phyloP scores from a whole-genome alignment of 176 grass and related monocot genomes.

The Microstegium vimineum region DNA sequence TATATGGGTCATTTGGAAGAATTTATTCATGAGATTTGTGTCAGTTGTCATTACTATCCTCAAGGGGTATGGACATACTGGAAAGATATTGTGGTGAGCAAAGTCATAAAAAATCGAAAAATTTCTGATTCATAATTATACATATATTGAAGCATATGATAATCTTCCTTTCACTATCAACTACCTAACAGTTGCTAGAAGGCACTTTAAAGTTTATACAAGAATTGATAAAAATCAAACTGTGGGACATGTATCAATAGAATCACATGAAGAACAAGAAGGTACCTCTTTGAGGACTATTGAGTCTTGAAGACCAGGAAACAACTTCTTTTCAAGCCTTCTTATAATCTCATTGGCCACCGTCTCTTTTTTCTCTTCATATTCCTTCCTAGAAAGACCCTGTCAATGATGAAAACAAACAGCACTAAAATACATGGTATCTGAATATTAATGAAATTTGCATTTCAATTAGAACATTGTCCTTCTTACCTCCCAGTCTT shows the following conservation, averaged over 20 bases:
- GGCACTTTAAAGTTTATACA: constrained; percentile 21
- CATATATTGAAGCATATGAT: background rate
- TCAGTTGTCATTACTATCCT: background rate
- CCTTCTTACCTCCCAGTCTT: constrained; percentile 82
- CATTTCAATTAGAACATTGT: background rate
- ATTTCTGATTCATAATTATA: background rate
- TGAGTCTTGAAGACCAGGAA: constrained; percentile 82
- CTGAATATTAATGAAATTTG: background rate
- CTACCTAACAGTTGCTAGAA: background rate
- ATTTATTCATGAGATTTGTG: background rate
- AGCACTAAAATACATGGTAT: background rate
- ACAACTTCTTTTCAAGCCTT: constrained; percentile 84
- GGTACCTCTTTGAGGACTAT: constrained; percentile 91
- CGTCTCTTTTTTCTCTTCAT: constrained; percentile 75
- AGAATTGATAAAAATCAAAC: constrained; percentile 6
- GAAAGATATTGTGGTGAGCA: background rate
- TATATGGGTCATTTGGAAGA: background rate
- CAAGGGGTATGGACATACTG: background rate
- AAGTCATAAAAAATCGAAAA: background rate
- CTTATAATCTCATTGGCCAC: constrained; percentile 78
- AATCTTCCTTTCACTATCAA: background rate
- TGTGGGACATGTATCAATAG: background rate
- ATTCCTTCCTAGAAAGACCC: constrained; percentile 75
- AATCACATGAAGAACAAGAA: background rate
- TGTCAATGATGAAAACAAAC: constrained; percentile 23